Evolutionary conservation across 305 asterid species (phyloP), one percentile per base, ranked within the genome.

Genomic region (Plantago coronopus): DNA sequence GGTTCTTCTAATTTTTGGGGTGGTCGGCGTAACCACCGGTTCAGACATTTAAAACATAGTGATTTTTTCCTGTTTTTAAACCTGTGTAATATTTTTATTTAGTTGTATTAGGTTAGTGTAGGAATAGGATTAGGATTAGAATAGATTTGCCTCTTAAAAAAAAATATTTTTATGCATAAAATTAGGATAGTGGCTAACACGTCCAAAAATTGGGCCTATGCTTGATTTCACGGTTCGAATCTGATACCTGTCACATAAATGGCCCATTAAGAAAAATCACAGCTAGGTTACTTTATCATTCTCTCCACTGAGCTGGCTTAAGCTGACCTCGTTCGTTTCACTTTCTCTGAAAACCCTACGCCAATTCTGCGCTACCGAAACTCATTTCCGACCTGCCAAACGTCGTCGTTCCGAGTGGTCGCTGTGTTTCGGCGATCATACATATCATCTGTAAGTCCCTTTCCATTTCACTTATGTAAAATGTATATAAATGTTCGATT

Each of bases 391-490:
- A 58, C 21, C 23, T 15, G 22, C 48, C n/a, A 47, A 65, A 69
- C 80, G 78, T 51, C 58, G 74, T 48, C 74, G 72, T 69, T 19
- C 43, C 61, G 34, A 54, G 62, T 34, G 76, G 72, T 75, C 76
- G 83, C 74, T 69, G 68, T 76, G 53, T 0, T 77, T 43, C 69
- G 80, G 76, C 80, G 78, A 69, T 71, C 80, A 49, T 18, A 17
- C 66, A 57, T 64, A 48, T 45, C 63, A 44, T 16, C 63, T 11
- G 83, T 74, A 51, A 69, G 74, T 46, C 57, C n/a, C 19, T 67
- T 8, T 51, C 48, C 45, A 54, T 61, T 62, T 12, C 53, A 47
- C 43, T 0, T 46, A 7, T 50, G 58, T 12, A 48, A 40, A 38
- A 59, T 15, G 40, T 25, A 22, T 43, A 45, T 21, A 15, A 34